Percentiles rank a stretch among this genome's conserved stretches.
phyloP scores from a whole-genome alignment of 2,329 filamentous ascomycete species.

The Stagonosporopsis cucurbitacearum region DNA sequence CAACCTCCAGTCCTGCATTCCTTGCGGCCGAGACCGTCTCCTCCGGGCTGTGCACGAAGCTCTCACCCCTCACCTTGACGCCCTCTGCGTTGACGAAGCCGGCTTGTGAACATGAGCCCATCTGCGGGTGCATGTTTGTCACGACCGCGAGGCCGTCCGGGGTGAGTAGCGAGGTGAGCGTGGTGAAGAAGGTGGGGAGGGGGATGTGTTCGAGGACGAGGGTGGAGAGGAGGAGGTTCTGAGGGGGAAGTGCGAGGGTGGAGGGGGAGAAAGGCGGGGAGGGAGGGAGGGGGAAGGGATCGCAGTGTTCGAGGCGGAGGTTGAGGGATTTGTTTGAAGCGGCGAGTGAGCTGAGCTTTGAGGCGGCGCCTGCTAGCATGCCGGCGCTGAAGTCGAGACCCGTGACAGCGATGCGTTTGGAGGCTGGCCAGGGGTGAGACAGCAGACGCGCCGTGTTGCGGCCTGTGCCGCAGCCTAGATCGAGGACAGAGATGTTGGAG shows the following conservation, averaged over 20 bases:
- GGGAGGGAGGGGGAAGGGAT: constrained; percentile 42
- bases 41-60: constrained; percentile 61
- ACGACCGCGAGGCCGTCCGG: constrained; percentile 61
- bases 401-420: constrained; percentile 48
- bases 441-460: constrained; percentile 65
- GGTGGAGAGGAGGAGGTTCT: constrained; percentile 63
- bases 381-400: constrained; percentile 64
- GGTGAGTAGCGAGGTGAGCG: constrained; percentile 52
- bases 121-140: constrained; percentile 73
- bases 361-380: constrained; percentile 63
- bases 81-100: constrained; percentile 64
- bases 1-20: constrained; percentile 40
- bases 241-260: constrained; percentile 25
- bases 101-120: constrained; percentile 65
- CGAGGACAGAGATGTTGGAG: constrained; percentile 56
- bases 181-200: constrained; percentile 57
- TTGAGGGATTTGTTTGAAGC: background rate
- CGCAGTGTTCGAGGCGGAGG: constrained; percentile 31
- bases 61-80: constrained; percentile 64
- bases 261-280: constrained; percentile 2
- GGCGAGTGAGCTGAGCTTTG: constrained; percentile 37
- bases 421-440: constrained; percentile 35
- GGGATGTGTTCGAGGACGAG: constrained; percentile 71
- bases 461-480: constrained; percentile 70
- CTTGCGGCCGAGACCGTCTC: constrained; percentile 61